Percentiles rank a stretch among this genome's conserved stretches.
Conservation (phyloP, 129 eudicot species). For the Logfia minima region DNA sequence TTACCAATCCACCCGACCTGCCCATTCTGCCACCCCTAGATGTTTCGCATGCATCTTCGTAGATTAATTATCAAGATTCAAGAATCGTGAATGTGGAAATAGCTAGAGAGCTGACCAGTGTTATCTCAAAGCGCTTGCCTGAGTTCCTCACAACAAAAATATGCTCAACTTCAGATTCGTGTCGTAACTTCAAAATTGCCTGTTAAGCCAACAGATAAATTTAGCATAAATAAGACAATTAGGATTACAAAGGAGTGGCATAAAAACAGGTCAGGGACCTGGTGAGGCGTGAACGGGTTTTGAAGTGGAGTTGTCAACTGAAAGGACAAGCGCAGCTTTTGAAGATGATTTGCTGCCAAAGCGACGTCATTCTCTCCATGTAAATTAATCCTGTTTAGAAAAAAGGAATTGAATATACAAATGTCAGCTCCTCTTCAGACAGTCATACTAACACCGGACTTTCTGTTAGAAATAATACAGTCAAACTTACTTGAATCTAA, state of each 20-base stretch:
- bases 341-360: constrained; percentile 90
- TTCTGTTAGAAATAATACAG: too few relatives aligned
- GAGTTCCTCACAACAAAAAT: constrained; percentile 69
- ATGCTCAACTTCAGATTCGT: constrained; percentile 86
- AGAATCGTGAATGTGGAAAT: background rate
- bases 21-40: background rate
- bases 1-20: background rate
- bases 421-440: background rate
- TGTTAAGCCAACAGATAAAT: constrained; percentile 35
- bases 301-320: constrained; percentile 65
- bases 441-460: too few relatives aligned
- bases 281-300: constrained; percentile 77
- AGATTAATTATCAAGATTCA: background rate
- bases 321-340: constrained; percentile 77
- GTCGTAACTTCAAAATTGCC: constrained; percentile 77
- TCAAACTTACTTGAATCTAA: background rate
- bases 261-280: constrained; percentile 48
- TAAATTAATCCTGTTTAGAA: constrained; percentile 56
- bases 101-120: constrained; percentile 50
- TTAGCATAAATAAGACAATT: background rate
- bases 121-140: constrained; percentile 61
- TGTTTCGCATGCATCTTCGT: background rate
- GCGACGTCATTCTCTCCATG: constrained; percentile 55
- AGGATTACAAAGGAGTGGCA: background rate
- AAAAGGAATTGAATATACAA: background rate